Conservation (phyloP, 257 asterid species). For the Solanum pimpinellifolium region DNA sequence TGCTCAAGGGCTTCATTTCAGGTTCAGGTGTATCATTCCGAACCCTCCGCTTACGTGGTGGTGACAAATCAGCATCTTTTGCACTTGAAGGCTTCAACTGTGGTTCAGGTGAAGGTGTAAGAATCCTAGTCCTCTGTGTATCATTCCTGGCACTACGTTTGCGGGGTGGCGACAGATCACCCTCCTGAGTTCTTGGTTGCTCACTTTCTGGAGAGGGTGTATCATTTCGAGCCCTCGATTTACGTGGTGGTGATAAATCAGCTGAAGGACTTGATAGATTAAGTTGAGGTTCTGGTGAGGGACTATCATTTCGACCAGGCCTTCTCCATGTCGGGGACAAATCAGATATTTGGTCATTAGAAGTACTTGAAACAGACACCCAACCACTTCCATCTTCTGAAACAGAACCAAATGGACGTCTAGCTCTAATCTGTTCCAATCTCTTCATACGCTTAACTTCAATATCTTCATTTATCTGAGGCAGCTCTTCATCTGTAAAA, state of each 20-base stretch:
- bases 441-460: constrained; percentile 80
- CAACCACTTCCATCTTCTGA: constrained; percentile 99
- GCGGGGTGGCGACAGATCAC: constrained; percentile 50
- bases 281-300: constrained; percentile 11
- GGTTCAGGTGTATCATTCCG: too few relatives aligned
- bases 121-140: not conserved
- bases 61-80: not conserved
- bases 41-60: too few relatives aligned
- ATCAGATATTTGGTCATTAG: constrained; percentile 10
- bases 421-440: constrained; percentile 43
- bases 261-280: not conserved
- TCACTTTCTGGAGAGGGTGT: not conserved
- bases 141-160: constrained; percentile 15
- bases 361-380: constrained; percentile 38
- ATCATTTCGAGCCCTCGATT: not conserved
- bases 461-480: constrained; percentile 69
- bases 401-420: constrained; percentile 56
- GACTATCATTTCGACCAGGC: constrained; percentile 4
- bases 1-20: not conserved
- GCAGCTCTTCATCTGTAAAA: constrained; percentile 69
- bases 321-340: constrained; percentile 12
- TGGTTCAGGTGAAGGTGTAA: not conserved
- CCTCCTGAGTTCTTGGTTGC: not conserved
- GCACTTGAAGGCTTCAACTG: not conserved
- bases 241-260: constrained; percentile 3